phyloP scores from a whole-genome alignment of 78 protist species.

The Dictyostelium intermedium region DNA sequence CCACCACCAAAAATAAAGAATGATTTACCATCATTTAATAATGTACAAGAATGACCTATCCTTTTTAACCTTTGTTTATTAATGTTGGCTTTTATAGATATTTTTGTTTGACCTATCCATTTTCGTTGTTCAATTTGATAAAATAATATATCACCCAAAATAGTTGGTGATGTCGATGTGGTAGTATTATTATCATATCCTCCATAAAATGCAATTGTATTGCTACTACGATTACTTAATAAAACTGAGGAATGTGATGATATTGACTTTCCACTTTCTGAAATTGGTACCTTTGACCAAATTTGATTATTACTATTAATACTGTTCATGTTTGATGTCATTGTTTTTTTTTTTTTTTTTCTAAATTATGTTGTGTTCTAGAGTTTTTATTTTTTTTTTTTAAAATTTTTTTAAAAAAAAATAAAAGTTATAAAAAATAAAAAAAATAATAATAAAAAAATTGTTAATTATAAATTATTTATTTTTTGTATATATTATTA shows the following conservation, averaged over 20 bases:
- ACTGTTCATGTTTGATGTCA: not conserved
- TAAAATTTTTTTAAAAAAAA: not conserved
- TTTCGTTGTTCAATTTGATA: constrained; percentile 26
- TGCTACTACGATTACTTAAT: not conserved
- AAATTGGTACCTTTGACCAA: constrained; percentile 35
- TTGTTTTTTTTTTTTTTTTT: too few species aligned
- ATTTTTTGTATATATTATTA: not conserved
- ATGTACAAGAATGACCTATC: constrained; percentile 52
- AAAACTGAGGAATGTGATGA: constrained; percentile 58
- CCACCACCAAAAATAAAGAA: constrained; percentile 49
- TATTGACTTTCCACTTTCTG: constrained; percentile 13
- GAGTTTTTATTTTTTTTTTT: not conserved
- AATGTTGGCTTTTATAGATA: not conserved
- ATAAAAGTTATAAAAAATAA: not conserved
- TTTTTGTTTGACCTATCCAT: constrained; percentile 21
- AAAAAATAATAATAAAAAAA: not conserved
- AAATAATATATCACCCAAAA: not conserved
- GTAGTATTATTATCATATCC: constrained; percentile 51
- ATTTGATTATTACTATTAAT: not conserved
- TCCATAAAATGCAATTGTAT: constrained; percentile 22
- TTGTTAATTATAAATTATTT: not conserved
- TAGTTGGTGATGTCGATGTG: not conserved
- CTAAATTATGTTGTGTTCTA: not conserved
- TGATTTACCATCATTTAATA: not conserved
- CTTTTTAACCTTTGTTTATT: constrained; percentile 37